These are phyloP conservation scores for Phytophthora pistaciae DNA, from an alignment of 352 stramenopile species.

Conservation along the genomic window DNA sequence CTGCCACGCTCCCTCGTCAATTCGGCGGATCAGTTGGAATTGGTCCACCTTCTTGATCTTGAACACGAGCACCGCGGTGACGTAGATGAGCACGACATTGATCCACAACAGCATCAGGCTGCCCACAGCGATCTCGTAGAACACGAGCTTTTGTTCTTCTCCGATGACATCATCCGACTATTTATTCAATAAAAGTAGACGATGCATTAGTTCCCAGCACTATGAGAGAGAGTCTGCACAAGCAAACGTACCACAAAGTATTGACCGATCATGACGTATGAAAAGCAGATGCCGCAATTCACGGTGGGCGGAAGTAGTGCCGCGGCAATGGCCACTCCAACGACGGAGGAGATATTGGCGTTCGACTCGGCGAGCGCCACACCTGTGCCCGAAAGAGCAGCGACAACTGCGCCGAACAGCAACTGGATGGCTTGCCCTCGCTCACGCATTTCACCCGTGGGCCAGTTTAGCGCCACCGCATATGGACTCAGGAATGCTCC, in stretches of 20 bases:
- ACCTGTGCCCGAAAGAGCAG: constrained; percentile 76
- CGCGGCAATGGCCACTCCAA: constrained; percentile 88
- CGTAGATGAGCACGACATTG: constrained; percentile 91
- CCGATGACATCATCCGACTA: constrained; percentile 77
- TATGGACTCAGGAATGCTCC: constrained; percentile 84
- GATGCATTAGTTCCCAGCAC: neutral
- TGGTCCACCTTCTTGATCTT: constrained; percentile 90
- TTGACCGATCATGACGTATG: constrained; percentile 86
- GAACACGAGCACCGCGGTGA: constrained; percentile 88
- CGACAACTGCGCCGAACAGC: constrained; percentile 84
- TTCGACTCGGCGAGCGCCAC: constrained; percentile 88
- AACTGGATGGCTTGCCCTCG: constrained; percentile 82
- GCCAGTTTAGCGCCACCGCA: constrained; percentile 80
- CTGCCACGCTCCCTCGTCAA: constrained; percentile 83
- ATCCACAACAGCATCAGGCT: constrained; percentile 88
- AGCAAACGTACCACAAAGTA: constrained; percentile 73
- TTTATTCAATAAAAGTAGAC: constrained; percentile 1
- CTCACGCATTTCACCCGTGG: constrained; percentile 84
- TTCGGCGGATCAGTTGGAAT: constrained; percentile 83
- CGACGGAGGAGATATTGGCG: constrained; percentile 90
- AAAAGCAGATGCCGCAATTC: constrained; percentile 90
- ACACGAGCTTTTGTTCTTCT: constrained; percentile 86
- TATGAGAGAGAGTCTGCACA: neutral
- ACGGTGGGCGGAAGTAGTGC: constrained; percentile 85
- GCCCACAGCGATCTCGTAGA: constrained; percentile 88